A percentile compares a stretch with the other conserved stretches of the same genome.
phyloP scores from a whole-genome alignment of 257 asterid species.

The Scutellaria barbata region DNA sequence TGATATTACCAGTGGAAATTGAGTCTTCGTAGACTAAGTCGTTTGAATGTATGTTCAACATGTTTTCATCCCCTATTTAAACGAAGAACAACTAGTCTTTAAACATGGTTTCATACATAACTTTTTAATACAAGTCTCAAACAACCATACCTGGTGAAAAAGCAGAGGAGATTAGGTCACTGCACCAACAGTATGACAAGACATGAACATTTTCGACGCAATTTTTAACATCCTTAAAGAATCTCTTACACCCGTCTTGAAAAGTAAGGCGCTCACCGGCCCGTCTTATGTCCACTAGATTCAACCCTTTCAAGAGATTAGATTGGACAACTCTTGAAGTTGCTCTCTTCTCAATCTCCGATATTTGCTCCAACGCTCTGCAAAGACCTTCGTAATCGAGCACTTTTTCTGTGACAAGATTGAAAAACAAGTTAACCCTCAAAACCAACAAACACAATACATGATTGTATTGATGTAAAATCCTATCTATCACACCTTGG shows the following conservation, averaged over 20 bases:
- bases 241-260: conserved; percentile 63
- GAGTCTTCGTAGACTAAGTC: conserved; percentile 58
- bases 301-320: conserved; percentile 58
- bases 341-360: conserved; percentile 58
- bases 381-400: conserved; percentile 60
- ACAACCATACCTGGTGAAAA: conserved; percentile 57
- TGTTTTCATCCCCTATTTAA: conserved; percentile 43
- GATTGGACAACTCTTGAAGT: conserved; percentile 55
- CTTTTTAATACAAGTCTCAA: background rate
- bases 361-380: conserved; percentile 59
- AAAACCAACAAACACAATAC: too few relatives aligned
- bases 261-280: conserved; percentile 62
- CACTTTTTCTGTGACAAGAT: conserved; percentile 39
- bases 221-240: conserved; percentile 47
- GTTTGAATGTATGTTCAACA: conserved; percentile 55
- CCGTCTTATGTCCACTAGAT: conserved; percentile 50
- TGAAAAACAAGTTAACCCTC: background rate
- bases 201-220: conserved; percentile 48
- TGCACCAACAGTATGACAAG: conserved; percentile 66
- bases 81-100: conserved; percentile 13
- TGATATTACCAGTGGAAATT: conserved; percentile 57
- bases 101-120: background rate
- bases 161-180: conserved; percentile 62
- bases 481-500: conserved; percentile 31
- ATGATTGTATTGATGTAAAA: too few relatives aligned